Percentiles rank a stretch among this genome's conserved stretches.
Evolutionary conservation across 192 early-diverging fungal species (phyloP).

Genomic region (Backusella westeae): DNA sequence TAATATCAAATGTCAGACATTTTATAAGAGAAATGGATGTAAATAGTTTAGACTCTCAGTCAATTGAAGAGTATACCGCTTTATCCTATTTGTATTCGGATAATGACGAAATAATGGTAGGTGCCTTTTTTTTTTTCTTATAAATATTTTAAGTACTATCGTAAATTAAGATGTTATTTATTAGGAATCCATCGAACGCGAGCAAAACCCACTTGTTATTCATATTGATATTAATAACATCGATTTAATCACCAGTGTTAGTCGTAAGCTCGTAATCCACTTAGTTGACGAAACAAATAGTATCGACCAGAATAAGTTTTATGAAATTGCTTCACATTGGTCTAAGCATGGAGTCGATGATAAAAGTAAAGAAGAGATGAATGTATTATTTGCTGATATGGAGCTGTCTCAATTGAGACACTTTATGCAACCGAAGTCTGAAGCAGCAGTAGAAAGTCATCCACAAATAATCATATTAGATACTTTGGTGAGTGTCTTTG

Average conservation of each 20-base stretch:
- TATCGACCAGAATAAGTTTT: not conserved
- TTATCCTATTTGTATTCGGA: slow-evolving; percentile 17
- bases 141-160: not conserved
- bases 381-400: slow-evolving; percentile 62
- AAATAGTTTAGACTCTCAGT: not conserved
- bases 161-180: not conserved
- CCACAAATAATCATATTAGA: slow-evolving; percentile 23
- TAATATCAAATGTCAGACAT: not conserved
- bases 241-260: slow-evolving; percentile 61
- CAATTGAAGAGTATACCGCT: not conserved
- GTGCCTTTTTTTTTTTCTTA: not conserved
- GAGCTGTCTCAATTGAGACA: slow-evolving; percentile 57
- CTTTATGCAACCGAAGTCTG: slow-evolving; percentile 56
- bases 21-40: not conserved
- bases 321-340: slow-evolving; percentile 6
- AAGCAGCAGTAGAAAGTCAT: slow-evolving; percentile 2
- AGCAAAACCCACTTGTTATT: slow-evolving; percentile 66
- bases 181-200: slow-evolving; percentile 40
- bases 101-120: slow-evolving; percentile 20
- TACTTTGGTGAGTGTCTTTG: slow-evolving; percentile 5
- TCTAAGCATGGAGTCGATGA: not conserved
- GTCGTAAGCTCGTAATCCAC: slow-evolving; percentile 62
- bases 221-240: slow-evolving; percentile 63
- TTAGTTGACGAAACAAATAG: slow-evolving; percentile 52
- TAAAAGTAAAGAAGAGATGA: not conserved